Conservation (phyloP, 2,329 filamentous ascomycete genomes). For the Penicillium vulpinum region DNA sequence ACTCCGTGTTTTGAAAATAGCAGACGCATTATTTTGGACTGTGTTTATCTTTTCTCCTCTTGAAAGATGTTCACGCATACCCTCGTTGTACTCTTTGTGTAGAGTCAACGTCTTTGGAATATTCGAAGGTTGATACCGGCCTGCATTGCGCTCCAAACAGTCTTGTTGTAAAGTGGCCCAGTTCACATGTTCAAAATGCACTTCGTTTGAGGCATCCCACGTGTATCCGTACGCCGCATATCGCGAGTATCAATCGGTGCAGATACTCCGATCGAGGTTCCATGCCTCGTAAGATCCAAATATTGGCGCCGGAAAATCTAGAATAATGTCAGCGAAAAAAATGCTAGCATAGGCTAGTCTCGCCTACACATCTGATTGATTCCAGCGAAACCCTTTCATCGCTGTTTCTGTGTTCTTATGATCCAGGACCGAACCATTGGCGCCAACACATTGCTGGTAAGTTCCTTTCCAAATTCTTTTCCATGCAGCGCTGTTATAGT, state of each 20-base stretch:
- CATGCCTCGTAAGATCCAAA: conserved; percentile 16
- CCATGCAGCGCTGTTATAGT: background rate
- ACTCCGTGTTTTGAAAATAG: conserved; percentile 53
- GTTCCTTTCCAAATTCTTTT: background rate
- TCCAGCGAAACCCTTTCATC: background rate
- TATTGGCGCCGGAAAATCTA: conserved; percentile 8
- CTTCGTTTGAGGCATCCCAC: conserved; percentile 7
- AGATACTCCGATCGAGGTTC: conserved; percentile 8
- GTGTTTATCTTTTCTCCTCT: background rate
- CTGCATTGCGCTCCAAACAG: conserved; percentile 65
- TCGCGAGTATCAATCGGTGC: conserved; percentile 8
- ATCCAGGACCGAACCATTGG: background rate
- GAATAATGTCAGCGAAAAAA: background rate
- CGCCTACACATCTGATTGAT: background rate
- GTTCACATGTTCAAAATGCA: conserved; percentile 60
- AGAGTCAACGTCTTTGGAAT: background rate
- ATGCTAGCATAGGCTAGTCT: background rate
- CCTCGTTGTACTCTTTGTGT: background rate
- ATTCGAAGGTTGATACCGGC: conserved; percentile 29
- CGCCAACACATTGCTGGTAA: background rate
- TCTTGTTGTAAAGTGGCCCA: conserved; percentile 70
- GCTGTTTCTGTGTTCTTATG: background rate
- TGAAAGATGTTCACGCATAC: background rate
- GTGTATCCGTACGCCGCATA: conserved; percentile 12
- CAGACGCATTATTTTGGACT: background rate